Evolutionary conservation across 768 basidiomycete genomes (phyloP), one percentile per base, ranked within the genome.

Genomic region (Suillus subluteus): DNA sequence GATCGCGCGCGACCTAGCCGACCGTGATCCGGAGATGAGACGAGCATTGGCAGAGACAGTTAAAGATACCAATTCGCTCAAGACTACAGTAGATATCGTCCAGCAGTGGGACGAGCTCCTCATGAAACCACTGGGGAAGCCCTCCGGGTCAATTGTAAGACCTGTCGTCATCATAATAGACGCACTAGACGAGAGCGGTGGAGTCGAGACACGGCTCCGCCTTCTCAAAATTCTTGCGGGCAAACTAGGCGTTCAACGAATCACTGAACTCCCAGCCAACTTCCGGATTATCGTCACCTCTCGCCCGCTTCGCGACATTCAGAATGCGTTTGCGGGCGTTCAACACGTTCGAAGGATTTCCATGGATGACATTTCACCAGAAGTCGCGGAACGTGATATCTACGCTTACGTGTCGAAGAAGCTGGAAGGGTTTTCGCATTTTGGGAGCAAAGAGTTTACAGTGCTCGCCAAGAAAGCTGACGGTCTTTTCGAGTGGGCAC

Each of bases 101-200:
- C 37, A 40, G 9, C 73, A 73, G 58, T 69, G 73, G 35, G 62
- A 66, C 6, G 62, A 67, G 7, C 63, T 73, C n/a, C 68, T 74
- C 21, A 26, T 72, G 41, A 55, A 62, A 62, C 62, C 23, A 67
- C 72, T 13, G 6, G 52, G 6, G 6, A 41, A 40, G 63, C 44
- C n/a, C 11, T 68, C 64, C 4, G 62, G 67, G 52, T 23, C 44
- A n/a, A 35, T 6, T 35, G 40, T 70, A 50, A 69, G 71, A 12
- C 75, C 71, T 48, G 66, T 76, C 15, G 59, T 74, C 18, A 58
- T 74, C 30, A 63, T 76, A 55, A 71, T 75, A 50, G 75, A 76
- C 50, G 75, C 63, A 15, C 48, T 74, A 11, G 70, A 72, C 54
- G 70, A 68, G 48, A 69, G 67, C 48, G 65, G 64, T 21, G 48